Base-by-base conservation (phyloP, 768 basidiomycete genomes). In the Agaricus subrufescens region DNA sequence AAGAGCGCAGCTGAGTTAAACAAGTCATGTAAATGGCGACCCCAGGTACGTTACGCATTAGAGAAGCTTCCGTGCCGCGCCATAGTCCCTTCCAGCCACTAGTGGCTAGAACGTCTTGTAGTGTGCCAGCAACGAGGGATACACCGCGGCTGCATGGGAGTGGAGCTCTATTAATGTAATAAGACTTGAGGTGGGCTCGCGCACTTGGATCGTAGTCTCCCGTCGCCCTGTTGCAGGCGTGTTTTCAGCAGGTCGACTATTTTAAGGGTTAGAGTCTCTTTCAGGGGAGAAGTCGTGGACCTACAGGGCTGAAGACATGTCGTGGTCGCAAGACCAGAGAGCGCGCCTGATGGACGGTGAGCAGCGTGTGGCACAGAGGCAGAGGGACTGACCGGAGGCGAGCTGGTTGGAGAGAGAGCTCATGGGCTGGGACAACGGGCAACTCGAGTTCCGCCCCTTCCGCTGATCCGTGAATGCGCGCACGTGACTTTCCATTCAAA, bases 11-110 rank as follows among this genome's bases (percentile, higher is more conserved):
- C 60, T 92, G 85, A 15, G 87, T 93, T 47, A 98, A 75, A 43
- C 84, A 76, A 3, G 94, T 92, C 76, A 97, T 89, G 74, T 98
- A 98, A 48, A 94, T 69, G 3, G 94, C 93, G 19, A 97, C 89
- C 3, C 95, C 95, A 1, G 95, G 95, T 3, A 97, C 84, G 65
- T 96, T 97, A 55, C 94, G 78, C 19, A 82, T 69, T 11, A 97
- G 73, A 1, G 94, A 91, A 5, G 94, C 86, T 5, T 76, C 72
- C 0, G 95, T 96, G 8, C 95, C 95, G 52, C 92, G 77, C 95
- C 95, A 98, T 30, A 97, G 75, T 0, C 92, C 93, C 34, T 65
- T 58, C 11, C 84, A 56, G 2, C 95, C 95, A 52, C 87, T 77
- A 3, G 78, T 72, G 29, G 73, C 64, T 25, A 93, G 62, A 6